These are phyloP conservation scores for Calonectria honghensis DNA, from an alignment of 2,329 filamentous ascomycete genomes.

Conservation along the genomic window DNA sequence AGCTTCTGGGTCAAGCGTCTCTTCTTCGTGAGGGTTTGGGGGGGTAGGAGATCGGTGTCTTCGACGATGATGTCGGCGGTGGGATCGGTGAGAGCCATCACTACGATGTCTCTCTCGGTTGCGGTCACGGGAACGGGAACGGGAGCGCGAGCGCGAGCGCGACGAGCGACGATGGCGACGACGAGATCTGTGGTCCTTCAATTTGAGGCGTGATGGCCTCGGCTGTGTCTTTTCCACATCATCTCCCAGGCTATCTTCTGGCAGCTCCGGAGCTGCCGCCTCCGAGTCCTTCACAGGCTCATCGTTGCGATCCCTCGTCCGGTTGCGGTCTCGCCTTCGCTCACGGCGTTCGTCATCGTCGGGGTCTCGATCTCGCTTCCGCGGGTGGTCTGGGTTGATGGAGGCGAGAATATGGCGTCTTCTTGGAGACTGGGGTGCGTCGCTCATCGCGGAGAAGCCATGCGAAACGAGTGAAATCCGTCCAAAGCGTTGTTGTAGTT, in stretches of 20 bases:
- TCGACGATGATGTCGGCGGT: constrained; percentile 57
- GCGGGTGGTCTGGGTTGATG: constrained; percentile 62
- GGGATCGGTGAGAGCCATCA: constrained; percentile 47
- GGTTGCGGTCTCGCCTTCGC: constrained; percentile 15
- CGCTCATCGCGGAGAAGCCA: constrained; percentile 59
- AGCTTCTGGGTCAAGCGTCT: constrained; percentile 77
- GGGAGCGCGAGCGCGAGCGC: constrained; percentile 48
- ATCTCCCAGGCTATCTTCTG: constrained; percentile 37
- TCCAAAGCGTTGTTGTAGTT: neutral
- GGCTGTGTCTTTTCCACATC: constrained; percentile 53
- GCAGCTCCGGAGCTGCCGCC: neutral
- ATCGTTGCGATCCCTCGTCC: constrained; percentile 19
- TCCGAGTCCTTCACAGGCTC: neutral
- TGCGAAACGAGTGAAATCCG: constrained; percentile 45
- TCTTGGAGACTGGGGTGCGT: constrained; percentile 59
- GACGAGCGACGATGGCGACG: constrained; percentile 45
- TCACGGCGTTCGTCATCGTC: constrained; percentile 20
- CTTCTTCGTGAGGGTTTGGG: constrained; percentile 67
- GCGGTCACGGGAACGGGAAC: constrained; percentile 46
- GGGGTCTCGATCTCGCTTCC: constrained; percentile 31
- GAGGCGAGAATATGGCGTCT: constrained; percentile 71
- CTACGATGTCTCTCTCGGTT: constrained; percentile 47
- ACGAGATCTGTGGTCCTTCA: constrained; percentile 58
- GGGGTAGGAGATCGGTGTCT: constrained; percentile 67
- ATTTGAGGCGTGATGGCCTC: constrained; percentile 58